Evolutionary conservation across 2,329 filamentous ascomycete species (phyloP).

Genomic region (Chaetomiaceae sp.): DNA sequence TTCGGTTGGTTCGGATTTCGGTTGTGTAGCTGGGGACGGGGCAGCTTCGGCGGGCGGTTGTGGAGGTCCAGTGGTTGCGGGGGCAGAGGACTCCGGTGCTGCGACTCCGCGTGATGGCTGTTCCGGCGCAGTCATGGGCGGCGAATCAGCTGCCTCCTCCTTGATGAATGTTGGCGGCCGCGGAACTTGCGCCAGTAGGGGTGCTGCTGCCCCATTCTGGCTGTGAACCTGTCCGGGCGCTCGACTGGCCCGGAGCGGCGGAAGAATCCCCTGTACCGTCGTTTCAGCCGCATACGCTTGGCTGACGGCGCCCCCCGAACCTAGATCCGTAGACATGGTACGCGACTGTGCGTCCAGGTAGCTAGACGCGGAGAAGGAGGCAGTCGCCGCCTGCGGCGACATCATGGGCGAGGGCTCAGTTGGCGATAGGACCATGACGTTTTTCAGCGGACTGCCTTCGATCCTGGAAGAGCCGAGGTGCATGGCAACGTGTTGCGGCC

Average conservation of each 20-base stretch:
- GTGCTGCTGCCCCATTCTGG: not conserved
- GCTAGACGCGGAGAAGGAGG: constrained; percentile 1
- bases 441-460: constrained; percentile 52
- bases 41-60: not conserved
- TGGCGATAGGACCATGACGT: constrained; percentile 46
- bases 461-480: constrained; percentile 27
- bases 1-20: not conserved
- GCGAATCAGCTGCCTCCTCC: too few relatives aligned
- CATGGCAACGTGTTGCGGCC: constrained; percentile 23
- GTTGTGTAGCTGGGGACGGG: not conserved
- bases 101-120: too few relatives aligned
- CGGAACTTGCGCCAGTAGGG: not conserved
- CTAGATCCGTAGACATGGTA: not conserved
- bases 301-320: not conserved
- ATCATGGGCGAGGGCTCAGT: constrained; percentile 33
- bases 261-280: not conserved
- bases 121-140: too few relatives aligned
- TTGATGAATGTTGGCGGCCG: not conserved
- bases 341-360: constrained; percentile 16
- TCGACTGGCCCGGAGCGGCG: not conserved
- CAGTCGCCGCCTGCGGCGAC: constrained; percentile 6
- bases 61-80: not conserved
- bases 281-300: constrained; percentile 4
- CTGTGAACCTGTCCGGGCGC: not conserved
- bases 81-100: too few relatives aligned